These are phyloP conservation scores for Dujonia santamariae DNA, from an alignment of 1,139 yeast species.

Conservation along the genomic window DNA sequence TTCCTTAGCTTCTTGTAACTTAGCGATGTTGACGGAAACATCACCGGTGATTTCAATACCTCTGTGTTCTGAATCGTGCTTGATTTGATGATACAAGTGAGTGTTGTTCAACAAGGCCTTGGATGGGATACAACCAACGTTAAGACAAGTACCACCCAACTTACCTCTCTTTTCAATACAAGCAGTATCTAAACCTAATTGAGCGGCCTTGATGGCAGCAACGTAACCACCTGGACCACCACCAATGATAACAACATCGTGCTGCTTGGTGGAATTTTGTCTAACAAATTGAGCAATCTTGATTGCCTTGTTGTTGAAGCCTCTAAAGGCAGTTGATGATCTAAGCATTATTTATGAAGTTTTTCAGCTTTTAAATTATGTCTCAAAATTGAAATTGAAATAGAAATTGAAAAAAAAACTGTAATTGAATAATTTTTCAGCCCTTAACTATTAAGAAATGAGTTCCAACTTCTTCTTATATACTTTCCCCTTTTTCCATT, in stretches of 20 bases:
- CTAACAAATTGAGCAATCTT: slow-evolving; percentile 26
- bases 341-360: slow-evolving; percentile 7
- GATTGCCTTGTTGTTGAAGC: slow-evolving; percentile 5
- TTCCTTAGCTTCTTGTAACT: slow-evolving; percentile 90
- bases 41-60: slow-evolving; percentile 84
- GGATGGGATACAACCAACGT: slow-evolving; percentile 64
- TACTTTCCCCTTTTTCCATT: too few species aligned
- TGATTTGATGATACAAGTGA: slow-evolving; percentile 84
- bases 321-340: slow-evolving; percentile 7
- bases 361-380: slow-evolving; percentile 1
- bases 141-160: slow-evolving; percentile 87
- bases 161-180: slow-evolving; percentile 96
- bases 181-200: slow-evolving; percentile 89
- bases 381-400: too few species aligned
- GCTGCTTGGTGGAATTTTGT: slow-evolving; percentile 46
- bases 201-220: slow-evolving; percentile 99
- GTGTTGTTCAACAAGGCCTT: slow-evolving; percentile 94
- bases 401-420: neutral
- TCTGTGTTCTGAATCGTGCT: slow-evolving; percentile 78
- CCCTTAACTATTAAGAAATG: neutral
- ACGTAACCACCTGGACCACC: slow-evolving; percentile 99
- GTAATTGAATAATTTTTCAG: neutral
- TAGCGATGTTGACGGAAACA: slow-evolving; percentile 68
- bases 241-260: slow-evolving; percentile 92
- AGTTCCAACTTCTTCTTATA: too few species aligned